These are phyloP conservation scores for Rasamsonia emersonii DNA, from an alignment of 2,329 filamentous ascomycete species.

Conservation along the genomic window DNA sequence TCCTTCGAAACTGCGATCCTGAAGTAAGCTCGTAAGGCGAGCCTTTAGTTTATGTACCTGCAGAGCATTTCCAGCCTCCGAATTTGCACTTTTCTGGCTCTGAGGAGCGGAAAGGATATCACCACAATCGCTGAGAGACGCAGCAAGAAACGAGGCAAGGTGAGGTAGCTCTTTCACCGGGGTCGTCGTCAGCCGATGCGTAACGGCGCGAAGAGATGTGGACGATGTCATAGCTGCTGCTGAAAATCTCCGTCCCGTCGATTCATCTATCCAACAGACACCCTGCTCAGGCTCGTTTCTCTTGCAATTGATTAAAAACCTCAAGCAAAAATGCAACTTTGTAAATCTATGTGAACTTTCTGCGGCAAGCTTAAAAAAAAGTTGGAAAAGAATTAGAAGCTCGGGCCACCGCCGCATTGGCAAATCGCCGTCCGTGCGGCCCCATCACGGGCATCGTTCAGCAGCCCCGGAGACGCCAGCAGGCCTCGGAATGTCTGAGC, in stretches of 20 bases:
- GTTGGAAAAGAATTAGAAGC: slow-evolving; percentile 2
- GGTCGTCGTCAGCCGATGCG: slow-evolving; percentile 56
- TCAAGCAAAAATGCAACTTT: neutral
- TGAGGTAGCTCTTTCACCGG: slow-evolving; percentile 65
- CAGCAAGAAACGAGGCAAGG: slow-evolving; percentile 60
- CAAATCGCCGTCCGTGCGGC: neutral
- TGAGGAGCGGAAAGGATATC: slow-evolving; percentile 55
- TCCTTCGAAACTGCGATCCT: slow-evolving; percentile 64
- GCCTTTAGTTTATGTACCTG: slow-evolving; percentile 76
- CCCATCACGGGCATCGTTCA: neutral
- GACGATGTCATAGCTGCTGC: slow-evolving; percentile 18
- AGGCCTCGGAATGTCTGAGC: no score
- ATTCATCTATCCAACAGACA: no score
- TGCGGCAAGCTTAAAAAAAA: no score
- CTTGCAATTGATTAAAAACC: neutral
- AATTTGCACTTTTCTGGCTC: slow-evolving; percentile 49
- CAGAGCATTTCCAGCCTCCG: slow-evolving; percentile 57
- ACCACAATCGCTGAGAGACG: slow-evolving; percentile 46
- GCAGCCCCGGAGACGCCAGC: no score
- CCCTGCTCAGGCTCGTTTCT: no score
- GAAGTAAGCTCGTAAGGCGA: slow-evolving; percentile 66
- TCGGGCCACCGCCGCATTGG: neutral
- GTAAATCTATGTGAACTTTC: no score
- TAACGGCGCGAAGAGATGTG: slow-evolving; percentile 34
- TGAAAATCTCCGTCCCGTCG: neutral